phyloP scores from a whole-genome alignment of 2,329 filamentous ascomycete species.

The Colletotrichum viniferum region DNA sequence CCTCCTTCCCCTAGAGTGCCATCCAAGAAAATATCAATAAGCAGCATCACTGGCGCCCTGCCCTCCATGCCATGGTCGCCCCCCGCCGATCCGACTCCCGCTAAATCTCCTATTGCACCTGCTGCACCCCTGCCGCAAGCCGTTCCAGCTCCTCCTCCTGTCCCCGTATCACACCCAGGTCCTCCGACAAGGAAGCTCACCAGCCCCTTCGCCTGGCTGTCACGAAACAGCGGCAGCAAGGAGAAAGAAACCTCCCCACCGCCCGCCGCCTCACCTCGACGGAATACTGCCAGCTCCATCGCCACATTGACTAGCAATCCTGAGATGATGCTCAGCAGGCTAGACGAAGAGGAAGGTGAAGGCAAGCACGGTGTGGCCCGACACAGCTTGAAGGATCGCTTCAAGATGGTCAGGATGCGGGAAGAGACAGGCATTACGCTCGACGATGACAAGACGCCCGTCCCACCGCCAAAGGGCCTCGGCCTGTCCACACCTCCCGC shows the following conservation, averaged over 20 bases:
- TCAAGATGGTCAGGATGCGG: constrained; percentile 76
- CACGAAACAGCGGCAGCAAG: constrained; percentile 67
- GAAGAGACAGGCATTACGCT: constrained; percentile 68
- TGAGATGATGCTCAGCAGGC: constrained; percentile 76
- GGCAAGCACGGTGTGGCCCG: constrained; percentile 51
- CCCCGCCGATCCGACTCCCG: constrained; percentile 51
- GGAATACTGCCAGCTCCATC: constrained; percentile 82
- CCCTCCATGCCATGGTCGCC: constrained; percentile 77
- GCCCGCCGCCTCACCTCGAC: constrained; percentile 45
- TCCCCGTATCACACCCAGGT: constrained; percentile 34
- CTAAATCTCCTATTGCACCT: constrained; percentile 48
- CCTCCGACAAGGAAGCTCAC: constrained; percentile 73
- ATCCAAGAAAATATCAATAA: constrained; percentile 64
- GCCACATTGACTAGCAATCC: constrained; percentile 81
- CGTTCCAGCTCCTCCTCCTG: constrained; percentile 28
- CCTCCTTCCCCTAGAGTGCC: constrained; percentile 41
- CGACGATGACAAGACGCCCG: constrained; percentile 54
- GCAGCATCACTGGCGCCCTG: constrained; percentile 74
- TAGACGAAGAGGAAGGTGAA: constrained; percentile 73
- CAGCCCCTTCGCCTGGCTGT: constrained; percentile 87
- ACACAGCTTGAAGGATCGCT: constrained; percentile 76
- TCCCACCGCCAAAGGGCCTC: constrained; percentile 19
- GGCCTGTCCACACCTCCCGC: constrained; percentile 27
- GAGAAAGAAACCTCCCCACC: constrained; percentile 61
- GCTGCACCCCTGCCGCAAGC: constrained; percentile 33